These are phyloP conservation scores for Tulasnella sp. DNA, from an alignment of 768 basidiomycete species.

Conservation along the genomic window DNA sequence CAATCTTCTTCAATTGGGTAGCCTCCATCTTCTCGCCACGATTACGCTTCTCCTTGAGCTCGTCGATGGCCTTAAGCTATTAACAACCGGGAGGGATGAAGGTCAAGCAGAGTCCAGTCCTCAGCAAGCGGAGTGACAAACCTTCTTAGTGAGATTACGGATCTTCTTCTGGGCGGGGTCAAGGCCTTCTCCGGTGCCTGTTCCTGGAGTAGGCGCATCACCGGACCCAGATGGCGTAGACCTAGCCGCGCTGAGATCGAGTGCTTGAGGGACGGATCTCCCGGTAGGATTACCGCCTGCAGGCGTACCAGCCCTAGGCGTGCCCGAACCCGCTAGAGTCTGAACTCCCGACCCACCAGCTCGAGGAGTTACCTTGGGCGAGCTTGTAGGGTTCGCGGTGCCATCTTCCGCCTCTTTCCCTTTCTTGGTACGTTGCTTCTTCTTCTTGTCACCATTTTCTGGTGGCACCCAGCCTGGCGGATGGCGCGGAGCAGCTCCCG, in stretches of 20 bases:
- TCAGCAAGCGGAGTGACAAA: slow-evolving; percentile 25
- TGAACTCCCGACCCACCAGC: neutral
- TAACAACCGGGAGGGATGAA: slow-evolving; percentile 33
- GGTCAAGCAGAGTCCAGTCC: slow-evolving; percentile 7
- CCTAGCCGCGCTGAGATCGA: slow-evolving; percentile 1
- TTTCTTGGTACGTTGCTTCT: slow-evolving; percentile 45
- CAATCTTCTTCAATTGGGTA: slow-evolving; percentile 96
- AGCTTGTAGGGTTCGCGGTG: slow-evolving; percentile 27
- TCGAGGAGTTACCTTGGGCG: slow-evolving; percentile 16
- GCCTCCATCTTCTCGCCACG: slow-evolving; percentile 87
- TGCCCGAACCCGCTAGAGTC: neutral
- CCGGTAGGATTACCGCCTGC: neutral
- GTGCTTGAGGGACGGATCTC: neutral
- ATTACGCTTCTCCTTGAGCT: slow-evolving; percentile 84
- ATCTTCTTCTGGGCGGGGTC: slow-evolving; percentile 87
- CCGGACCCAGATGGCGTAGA: slow-evolving; percentile 18
- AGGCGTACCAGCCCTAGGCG: neutral
- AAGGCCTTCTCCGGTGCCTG: slow-evolving; percentile 33
- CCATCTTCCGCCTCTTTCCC: slow-evolving; percentile 46
- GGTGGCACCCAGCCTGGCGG: slow-evolving; percentile 28
- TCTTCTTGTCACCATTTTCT: slow-evolving; percentile 29
- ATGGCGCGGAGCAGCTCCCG: slow-evolving; percentile 49
- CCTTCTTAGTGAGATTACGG: slow-evolving; percentile 93
- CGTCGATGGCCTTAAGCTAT: slow-evolving; percentile 86
- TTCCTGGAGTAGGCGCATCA: slow-evolving; percentile 43